Evolutionary conservation across 352 stramenopile genomes (phyloP).

Genomic region (Ophiocytium majus): DNA sequence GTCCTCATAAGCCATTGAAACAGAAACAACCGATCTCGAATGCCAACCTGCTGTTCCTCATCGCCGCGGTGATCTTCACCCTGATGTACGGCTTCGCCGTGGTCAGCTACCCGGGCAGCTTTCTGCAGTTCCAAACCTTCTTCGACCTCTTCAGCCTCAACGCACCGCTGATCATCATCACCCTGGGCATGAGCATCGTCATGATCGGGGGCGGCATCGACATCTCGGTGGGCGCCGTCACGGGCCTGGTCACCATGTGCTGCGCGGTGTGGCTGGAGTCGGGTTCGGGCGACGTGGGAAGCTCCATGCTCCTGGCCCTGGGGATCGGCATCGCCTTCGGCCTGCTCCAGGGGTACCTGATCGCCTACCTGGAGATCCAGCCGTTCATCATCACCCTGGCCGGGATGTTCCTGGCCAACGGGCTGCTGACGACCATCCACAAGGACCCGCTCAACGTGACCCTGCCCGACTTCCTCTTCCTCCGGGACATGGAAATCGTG

Average conservation of each 20-base stretch:
- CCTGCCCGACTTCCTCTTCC: no score
- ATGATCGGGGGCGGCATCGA: conserved; percentile 1
- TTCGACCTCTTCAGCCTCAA: neutral
- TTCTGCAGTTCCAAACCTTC: no score
- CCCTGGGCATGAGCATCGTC: neutral
- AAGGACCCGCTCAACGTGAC: neutral
- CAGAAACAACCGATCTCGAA: no score
- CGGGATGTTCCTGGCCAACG: neutral
- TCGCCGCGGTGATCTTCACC: no score
- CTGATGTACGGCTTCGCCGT: no score
- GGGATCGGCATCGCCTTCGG: neutral
- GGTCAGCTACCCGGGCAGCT: no score
- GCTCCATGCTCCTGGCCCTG: neutral
- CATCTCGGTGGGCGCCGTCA: neutral
- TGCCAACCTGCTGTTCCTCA: no score
- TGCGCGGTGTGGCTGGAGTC: neutral
- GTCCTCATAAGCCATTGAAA: no score
- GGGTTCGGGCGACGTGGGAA: neutral
- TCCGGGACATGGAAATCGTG: no score
- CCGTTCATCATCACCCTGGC: neutral
- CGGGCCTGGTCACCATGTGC: neutral
- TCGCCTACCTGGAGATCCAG: neutral
- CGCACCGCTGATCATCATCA: neutral
- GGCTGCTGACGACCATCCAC: neutral
- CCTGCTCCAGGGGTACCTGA: neutral